A percentile compares a stretch with the other conserved stretches of the same genome.
Evolutionary conservation across 257 asterid species (phyloP).

Genomic region (Solanum chiquidenum): DNA sequence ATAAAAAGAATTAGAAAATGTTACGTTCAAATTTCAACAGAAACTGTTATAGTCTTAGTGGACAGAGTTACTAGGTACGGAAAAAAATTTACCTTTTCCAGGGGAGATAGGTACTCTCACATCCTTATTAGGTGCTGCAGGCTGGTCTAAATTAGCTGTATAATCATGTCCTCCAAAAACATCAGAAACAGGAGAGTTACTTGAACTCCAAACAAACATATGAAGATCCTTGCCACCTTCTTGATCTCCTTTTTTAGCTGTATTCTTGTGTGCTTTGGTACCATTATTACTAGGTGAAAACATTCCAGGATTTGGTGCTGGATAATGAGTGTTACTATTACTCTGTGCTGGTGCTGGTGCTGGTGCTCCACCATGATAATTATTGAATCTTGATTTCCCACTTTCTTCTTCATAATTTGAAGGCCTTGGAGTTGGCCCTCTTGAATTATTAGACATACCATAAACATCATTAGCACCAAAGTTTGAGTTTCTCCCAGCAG

Average conservation of each 20-base stretch:
- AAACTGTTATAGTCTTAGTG: no score
- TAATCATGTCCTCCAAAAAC: conserved; percentile 70
- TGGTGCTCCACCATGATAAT: conserved; percentile 20
- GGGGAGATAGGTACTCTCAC: conserved; percentile 59
- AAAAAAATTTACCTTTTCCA: neutral
- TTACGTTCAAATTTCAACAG: neutral
- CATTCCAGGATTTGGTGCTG: conserved; percentile 80
- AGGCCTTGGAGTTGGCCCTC: conserved; percentile 71
- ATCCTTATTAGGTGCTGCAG: conserved; percentile 43
- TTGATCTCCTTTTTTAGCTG: conserved; percentile 22
- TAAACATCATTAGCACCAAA: conserved; percentile 59
- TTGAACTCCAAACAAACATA: conserved; percentile 94
- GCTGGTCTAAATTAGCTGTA: conserved; percentile 40
- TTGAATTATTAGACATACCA: conserved; percentile 33
- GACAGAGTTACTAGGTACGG: neutral
- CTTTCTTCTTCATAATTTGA: conserved; percentile 73
- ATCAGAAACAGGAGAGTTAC: conserved; percentile 86
- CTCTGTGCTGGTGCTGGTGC: neutral
- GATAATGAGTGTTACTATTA: conserved; percentile 25
- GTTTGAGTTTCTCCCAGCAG: conserved; percentile 57
- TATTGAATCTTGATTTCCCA: conserved; percentile 36
- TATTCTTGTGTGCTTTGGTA: conserved; percentile 34
- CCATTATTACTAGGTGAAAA: conserved; percentile 41
- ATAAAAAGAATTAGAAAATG: neutral
- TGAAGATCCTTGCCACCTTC: conserved; percentile 66